Evolutionary conservation across 2,329 filamentous ascomycete genomes (phyloP), one percentile per base, ranked within the genome.

Genomic region (Nemania diffusa): DNA sequence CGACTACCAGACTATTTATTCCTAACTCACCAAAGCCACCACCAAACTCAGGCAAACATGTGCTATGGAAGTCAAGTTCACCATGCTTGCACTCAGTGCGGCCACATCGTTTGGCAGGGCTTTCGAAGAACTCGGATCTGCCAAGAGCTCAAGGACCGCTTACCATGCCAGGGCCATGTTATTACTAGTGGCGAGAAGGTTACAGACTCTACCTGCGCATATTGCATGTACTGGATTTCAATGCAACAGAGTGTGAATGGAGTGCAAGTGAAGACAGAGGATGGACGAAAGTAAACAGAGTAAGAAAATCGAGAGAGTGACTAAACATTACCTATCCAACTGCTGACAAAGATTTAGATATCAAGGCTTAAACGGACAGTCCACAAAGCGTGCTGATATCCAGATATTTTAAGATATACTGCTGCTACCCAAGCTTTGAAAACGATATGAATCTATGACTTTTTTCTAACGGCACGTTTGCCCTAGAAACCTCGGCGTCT

Each of bases 41-140:
- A 17, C 17, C 40, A n/a, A 20, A 7, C n/a, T 44, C 40, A 8
- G 20, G 20, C 6, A 56, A 17, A 29, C 4, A 56, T 56, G 52
- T 56, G 52, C 17, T 15, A 24, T 15, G 52, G 4, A 26, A 56
- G 20, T 9, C 4, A 9, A 11, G 34, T 56, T 7, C 34, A 40
- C 2, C 32, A 56, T 26, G 20, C 11, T 11, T 56, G 52, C n/a
- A n/a, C 9, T 4, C 5, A 24, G 17, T 56, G 52, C 20, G 52
- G 26, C 15, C 13, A 20, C 3, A n/a, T 56, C 20, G 32, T n/a
- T 13, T 17, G 5, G 24, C 8, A 40, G 32, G 20, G 9, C 22
- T 37, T 24, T 56, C 52, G 29, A 15, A 56, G 52, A 56, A 40
- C 29, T 7, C 29, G 32, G 22, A 56, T 40, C 8, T 56, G 52